Evolutionary conservation across 352 stramenopile genomes (phyloP), one percentile per base, ranked within the genome.

Genomic region (Aphanomyces invadans): DNA sequence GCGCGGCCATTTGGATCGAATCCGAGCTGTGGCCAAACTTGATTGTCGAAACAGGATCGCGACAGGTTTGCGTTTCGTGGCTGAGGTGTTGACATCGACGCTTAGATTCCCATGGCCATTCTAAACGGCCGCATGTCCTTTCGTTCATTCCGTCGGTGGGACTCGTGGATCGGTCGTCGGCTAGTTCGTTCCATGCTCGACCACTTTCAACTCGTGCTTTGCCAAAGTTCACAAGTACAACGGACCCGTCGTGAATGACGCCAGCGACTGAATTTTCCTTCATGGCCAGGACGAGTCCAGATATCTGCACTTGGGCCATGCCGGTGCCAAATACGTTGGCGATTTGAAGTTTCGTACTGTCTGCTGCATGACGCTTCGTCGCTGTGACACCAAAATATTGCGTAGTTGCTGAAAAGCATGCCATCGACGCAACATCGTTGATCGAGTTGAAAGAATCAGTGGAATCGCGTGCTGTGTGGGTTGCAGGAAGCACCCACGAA

Each of bases 11-110:
- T 25, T 92, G 80, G 81, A 75, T 90, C 55, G 83, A 92, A 70
- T 92, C 83, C 23, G 83, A 92, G 69, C 70, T 92, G n/a, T 92
- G 83, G 83, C 83, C 81, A 4, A 88, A 77, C 25, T 65, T 92
- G 26, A 81, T 92, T 19, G 63, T 67, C 12, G 80, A 89, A 71
- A 78, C 78, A 10, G 28, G 70, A 2, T 71, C 64, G 42, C 72
- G 79, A 49, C 62, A 74, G 61, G 75, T 81, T 32, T 15, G 36
- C 31, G 3, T 9, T 2, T 54, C 42, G 25, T 19, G 33, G 9
- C 17, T 53, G 15, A 15, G 17, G 11, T 45, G 10, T 70, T n/a
- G 56, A 23, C 48, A 26, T 59, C 48, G 49, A 42, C 36, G 36
- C 36, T 63, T 56, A 79, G 66, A 78, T 90, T 53, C 74, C 55